Percentiles rank a stretch among this genome's conserved stretches.
These are phyloP conservation scores for Lachnellula cervina DNA, from an alignment of 2,329 filamentous ascomycete species.

Conservation along the genomic window DNA sequence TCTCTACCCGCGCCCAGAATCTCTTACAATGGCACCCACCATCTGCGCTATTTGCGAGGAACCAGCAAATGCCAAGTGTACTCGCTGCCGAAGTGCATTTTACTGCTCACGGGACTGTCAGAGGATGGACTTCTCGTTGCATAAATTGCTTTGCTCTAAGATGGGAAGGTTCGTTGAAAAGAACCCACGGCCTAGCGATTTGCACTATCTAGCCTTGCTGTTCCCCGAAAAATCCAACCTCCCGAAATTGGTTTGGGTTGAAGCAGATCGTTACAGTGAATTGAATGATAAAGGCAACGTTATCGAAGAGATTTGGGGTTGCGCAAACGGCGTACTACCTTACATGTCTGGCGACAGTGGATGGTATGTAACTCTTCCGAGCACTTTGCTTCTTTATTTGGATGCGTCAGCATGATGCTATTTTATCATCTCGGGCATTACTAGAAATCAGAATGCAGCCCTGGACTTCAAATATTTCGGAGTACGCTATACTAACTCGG, in stretches of 20 bases:
- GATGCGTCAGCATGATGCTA: too few species aligned
- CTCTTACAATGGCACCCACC: neutral
- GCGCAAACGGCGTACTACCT: neutral
- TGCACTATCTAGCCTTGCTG: constrained; percentile 1
- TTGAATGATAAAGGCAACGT: neutral
- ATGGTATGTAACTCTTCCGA: too few species aligned
- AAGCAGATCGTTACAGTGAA: neutral
- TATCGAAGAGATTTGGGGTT: neutral
- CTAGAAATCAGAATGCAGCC: too few species aligned
- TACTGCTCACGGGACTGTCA: constrained; percentile 6
- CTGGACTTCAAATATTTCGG: too few species aligned
- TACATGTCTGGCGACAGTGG: too few species aligned
- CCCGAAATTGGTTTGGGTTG: constrained; percentile 1
- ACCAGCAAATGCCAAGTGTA: neutral
- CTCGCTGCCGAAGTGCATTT: neutral
- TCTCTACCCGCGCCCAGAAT: neutral
- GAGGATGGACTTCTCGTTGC: constrained; percentile 4
- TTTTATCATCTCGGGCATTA: too few species aligned
- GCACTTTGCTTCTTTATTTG: too few species aligned
- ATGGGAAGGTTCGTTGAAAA: neutral
- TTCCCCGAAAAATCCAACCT: neutral
- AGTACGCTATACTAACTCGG: too few species aligned
- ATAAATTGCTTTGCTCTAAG: constrained; percentile 6
- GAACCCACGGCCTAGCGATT: neutral
- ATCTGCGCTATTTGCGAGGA: neutral